A percentile compares a stretch with the other conserved stretches of the same genome.
These are phyloP conservation scores for Boehmeria nivea DNA, from an alignment of 306 rosid genomes.

Conservation along the genomic window DNA sequence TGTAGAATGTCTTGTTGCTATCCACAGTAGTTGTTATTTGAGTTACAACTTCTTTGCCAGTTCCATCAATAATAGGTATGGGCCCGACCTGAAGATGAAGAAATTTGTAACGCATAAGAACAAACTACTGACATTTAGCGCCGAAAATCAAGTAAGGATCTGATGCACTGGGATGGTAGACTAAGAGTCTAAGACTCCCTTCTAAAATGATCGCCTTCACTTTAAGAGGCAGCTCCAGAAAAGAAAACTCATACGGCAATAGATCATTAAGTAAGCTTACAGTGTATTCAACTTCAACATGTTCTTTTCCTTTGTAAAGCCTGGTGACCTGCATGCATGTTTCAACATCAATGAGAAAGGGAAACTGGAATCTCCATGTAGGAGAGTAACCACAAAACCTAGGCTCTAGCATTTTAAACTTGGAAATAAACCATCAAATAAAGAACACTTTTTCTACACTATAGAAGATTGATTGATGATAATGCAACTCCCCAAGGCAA, in stretches of 20 bases:
- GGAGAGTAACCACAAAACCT: background rate
- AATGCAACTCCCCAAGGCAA: background rate
- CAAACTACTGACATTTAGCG: background rate
- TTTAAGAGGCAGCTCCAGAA: background rate
- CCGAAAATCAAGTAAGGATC: background rate
- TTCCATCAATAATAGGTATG: constrained; percentile 69
- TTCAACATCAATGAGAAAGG: constrained; percentile 5
- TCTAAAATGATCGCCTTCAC: background rate
- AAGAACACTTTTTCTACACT: too few relatives aligned
- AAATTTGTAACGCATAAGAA: constrained; percentile 17
- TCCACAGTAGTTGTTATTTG: constrained; percentile 53
- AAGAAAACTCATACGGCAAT: too few relatives aligned
- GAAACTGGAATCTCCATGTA: constrained; percentile 3
- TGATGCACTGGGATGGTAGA: background rate
- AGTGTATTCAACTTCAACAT: constrained; percentile 85
- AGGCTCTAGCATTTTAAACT: background rate
- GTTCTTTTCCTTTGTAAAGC: constrained; percentile 77
- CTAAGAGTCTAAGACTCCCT: too few relatives aligned
- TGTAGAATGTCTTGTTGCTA: constrained; percentile 71
- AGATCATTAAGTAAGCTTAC: constrained; percentile 38
- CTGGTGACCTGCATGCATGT: constrained; percentile 58
- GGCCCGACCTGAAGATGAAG: constrained; percentile 71
- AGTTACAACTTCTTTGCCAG: constrained; percentile 76
- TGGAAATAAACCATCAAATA: background rate
- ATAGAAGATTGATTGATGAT: too few relatives aligned